Base-by-base conservation (phyloP, 768 basidiomycete genomes). In the Suillus weaverae region DNA sequence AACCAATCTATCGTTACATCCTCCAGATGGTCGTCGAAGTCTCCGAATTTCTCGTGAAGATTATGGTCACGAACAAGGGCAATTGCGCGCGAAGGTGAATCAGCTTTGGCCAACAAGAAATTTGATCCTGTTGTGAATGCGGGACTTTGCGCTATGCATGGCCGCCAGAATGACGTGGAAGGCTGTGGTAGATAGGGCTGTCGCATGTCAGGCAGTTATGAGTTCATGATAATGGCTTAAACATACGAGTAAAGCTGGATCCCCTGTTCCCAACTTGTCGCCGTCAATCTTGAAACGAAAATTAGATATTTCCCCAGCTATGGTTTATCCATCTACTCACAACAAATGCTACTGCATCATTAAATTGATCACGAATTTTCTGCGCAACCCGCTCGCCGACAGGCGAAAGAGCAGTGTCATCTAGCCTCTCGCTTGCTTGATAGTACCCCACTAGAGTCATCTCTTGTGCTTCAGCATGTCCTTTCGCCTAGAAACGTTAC, bases 1-100 rank as follows among this genome's bases (percentile, higher is more conserved):
- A 86, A 67, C 83, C 83, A 85, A 64, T 84, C 83, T 63, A 79
- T 74, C 48, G 73, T 84, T 56, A 88, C 87, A 73, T 92, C 87
- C 75, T 92, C 92, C 54, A 93, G 74, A 76, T 93, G 89, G 68
- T 93, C 92, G 64, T 94, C 92, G 66, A 93, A 93, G 73, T 94
- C 92, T 5, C 87, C 89, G 64, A 94, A 87, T 55, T 82, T 79
- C 64, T 81, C 76, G 63, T 89, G 87, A 61, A 81, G 73, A n/a
- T 77, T 78, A 48, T 78, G 71, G 51, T 86, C 82, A 44, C 78
- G 80, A 18, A 89, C 85, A 1, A 86, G 77, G 4, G 74, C 69
- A 16, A 85, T 72, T 1, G 88, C 86, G 13, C 79, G 80, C 5
- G 71, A 67, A 0, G 88, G 86, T 4, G 83, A 70, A 39, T 80